A percentile compares a stretch with the other conserved stretches of the same genome.
Conservation (phyloP, 371 early-diverging fungal species). For the Mortierella sp. region DNA sequence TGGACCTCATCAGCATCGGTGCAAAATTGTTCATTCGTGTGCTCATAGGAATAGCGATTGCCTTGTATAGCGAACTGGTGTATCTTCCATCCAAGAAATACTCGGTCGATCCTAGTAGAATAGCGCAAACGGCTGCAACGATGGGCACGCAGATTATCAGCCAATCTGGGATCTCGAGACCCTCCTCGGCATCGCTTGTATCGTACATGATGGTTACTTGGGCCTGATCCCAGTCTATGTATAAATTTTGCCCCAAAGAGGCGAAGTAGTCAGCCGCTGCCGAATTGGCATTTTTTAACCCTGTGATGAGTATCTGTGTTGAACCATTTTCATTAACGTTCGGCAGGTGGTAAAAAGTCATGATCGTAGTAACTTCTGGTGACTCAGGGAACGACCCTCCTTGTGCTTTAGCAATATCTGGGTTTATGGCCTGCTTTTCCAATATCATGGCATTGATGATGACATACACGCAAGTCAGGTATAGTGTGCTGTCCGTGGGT, state of each 20-base stretch:
- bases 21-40: neutral
- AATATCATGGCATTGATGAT: neutral
- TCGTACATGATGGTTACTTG: neutral
- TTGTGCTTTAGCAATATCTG: neutral
- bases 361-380: neutral
- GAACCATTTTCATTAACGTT: neutral
- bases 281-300: neutral
- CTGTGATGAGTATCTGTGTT: neutral
- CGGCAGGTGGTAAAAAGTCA: neutral
- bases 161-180: slow-evolving; percentile 8
- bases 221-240: neutral
- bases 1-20: slow-evolving; percentile 22
- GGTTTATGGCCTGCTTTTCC: neutral
- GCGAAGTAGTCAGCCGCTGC: neutral
- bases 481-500: neutral
- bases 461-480: neutral
- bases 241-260: neutral
- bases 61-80: slow-evolving; percentile 14
- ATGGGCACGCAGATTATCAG: neutral
- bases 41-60: neutral
- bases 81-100: slow-evolving; percentile 5
- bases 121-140: neutral
- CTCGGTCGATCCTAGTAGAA: neutral
- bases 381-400: neutral
- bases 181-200: neutral